Evolutionary conservation across 2,329 filamentous ascomycete species (phyloP).

Genomic region (Davidsoniella neocaledoniae): DNA sequence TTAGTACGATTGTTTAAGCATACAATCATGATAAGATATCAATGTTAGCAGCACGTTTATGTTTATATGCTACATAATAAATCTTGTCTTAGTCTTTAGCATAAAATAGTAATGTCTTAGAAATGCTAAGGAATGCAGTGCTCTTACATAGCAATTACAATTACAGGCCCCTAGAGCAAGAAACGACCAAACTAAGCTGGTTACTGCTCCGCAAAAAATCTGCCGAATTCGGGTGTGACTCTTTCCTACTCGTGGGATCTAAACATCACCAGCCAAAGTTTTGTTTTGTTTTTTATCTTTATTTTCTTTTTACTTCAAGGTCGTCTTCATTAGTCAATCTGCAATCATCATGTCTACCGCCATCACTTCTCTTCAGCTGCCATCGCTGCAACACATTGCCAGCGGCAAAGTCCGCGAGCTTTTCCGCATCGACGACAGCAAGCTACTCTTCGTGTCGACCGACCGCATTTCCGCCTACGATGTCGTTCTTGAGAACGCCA

Average conservation of each 20-base stretch:
- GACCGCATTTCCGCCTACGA: constrained; percentile 94
- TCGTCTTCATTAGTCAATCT: not conserved
- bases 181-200: not conserved
- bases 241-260: not conserved
- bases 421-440: constrained; percentile 44
- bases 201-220: not conserved
- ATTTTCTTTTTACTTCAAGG: not conserved
- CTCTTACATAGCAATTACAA: not conserved
- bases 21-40: no score
- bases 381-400: constrained; percentile 21
- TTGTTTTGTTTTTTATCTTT: not conserved
- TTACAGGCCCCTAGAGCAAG: not conserved
- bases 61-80: no score
- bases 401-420: constrained; percentile 64
- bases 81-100: no score
- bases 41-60: no score
- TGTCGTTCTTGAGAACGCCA: constrained; percentile 63
- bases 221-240: constrained; percentile 11
- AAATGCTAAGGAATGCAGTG: not conserved
- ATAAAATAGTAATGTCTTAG: no score
- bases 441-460: constrained; percentile 66
- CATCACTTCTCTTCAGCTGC: constrained; percentile 18
- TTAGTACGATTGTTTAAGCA: no score
- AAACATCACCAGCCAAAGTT: no score
- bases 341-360: constrained; percentile 13